Base-by-base conservation (phyloP, 1,284 basidiomycete species). In the Papiliotrema fonsecae region DNA sequence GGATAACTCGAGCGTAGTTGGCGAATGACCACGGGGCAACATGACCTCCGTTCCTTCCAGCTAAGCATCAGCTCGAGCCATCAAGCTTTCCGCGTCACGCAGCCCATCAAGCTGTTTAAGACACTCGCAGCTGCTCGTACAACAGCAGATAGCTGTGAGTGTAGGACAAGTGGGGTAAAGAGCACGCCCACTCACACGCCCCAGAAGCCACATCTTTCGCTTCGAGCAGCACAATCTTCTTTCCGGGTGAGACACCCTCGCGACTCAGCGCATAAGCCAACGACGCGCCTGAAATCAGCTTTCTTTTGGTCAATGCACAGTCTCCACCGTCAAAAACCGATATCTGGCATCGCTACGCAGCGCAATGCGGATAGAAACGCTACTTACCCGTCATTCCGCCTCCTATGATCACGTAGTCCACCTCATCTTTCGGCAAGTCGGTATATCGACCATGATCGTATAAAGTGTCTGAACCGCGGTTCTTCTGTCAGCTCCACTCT, bases 31-130 rank as follows among this genome's bases (percentile, higher is more conserved):
- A 57, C 1, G 65, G 64, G 1, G 61, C 61, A 27, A 67, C 52
- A 40, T 69, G 67, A 13, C 68, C 68, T n/a, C 69, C 70, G 45
- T 72, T 70, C 13, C 70, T 52, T 2, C 70, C 70, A 22, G 60
- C 65, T 67, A 42, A 16, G 18, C 19, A 14, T 27, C 4, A 21
- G 21, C 14, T 6, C 6, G n/a, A n/a, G n/a, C n/a, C n/a, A n/a
- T n/a, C n/a, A n/a, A n/a, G n/a, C n/a, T n/a, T n/a, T n/a, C n/a
- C n/a, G n/a, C n/a, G n/a, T n/a, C n/a, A n/a, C n/a, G n/a, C n/a
- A n/a, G n/a, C n/a, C n/a, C n/a, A n/a, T n/a, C n/a, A n/a, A n/a
- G n/a, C n/a, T n/a, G n/a, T n/a, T n/a, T n/a, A n/a, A n/a, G n/a
- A n/a, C n/a, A n/a, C n/a, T n/a, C n/a, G n/a, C n/a, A n/a, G n/a